Evolutionary conservation across 2,329 filamentous ascomycete species (phyloP), one percentile per base, ranked within the genome.

Genomic region (Tolypocladium endophyticum): DNA sequence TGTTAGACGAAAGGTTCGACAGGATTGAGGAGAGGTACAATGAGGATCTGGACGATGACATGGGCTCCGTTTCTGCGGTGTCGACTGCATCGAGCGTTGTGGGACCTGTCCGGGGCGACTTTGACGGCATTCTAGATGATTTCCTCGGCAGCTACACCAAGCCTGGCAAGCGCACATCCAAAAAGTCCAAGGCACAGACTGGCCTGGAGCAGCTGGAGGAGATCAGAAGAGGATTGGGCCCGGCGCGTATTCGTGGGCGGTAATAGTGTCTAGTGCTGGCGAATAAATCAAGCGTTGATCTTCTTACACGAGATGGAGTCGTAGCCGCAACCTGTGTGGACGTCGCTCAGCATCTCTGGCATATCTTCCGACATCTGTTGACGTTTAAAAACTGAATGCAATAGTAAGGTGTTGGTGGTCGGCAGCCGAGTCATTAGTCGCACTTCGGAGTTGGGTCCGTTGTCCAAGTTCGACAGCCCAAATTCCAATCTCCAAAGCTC

Each of bases 141-240:
- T 99, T 99, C 75, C 76, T 97, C 33, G 89, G 86, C 11, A 86
- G 80, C 39, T 88, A 90, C 70, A 84, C 84, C 12, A 87, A 85
- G 74, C 81, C 81, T 30, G 88, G 88, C 2, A 92, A 91, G 76
- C 87, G 86, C 71, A 78, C 81, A 14, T 83, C 91, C 25, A 93
- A 92, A 77, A 91, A 92, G 75, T 87, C 87, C 23, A 90, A 88
- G 70, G 86, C 88, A 64, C 87, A 89, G 71, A 89, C 83, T 61
- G 94, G 94, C 0, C 80, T 97, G 64, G 87, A 90, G 73, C 90
- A 97, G 77, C 78, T 97, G 61, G 94, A 97, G 65, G 93, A 97
- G 75, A 87, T 99, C 57, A 81, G 94, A 58, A 82, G 83, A 64
- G 90, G 86, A 8, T 74, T 97, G 60, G 93, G 93, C 0, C 89